Evolutionary conservation across 106 monocot species (phyloP).

Genomic region (Platanthera guangdongensis): DNA sequence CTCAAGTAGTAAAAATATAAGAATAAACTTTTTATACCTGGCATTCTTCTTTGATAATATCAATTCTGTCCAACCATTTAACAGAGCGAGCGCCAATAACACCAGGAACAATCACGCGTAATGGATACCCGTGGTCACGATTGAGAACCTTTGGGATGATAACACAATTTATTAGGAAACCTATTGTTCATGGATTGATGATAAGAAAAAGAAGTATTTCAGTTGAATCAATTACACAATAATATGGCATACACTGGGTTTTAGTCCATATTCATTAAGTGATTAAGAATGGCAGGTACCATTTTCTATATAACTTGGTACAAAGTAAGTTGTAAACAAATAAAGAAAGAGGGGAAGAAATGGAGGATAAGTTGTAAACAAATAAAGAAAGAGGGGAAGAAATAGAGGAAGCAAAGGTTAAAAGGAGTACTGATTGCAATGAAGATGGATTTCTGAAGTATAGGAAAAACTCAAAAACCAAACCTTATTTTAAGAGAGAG

Average conservation of each 20-base stretch:
- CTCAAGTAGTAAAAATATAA: background rate
- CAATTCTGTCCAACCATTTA: conserved; percentile 85
- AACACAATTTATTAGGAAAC: background rate
- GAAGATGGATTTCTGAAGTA: too few relatives aligned
- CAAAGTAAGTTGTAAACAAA: background rate
- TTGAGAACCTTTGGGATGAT: conserved; percentile 51
- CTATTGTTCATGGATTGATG: background rate
- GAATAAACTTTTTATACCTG: conserved; percentile 38
- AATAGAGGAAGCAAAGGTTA: background rate
- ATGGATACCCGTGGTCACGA: conserved; percentile 93
- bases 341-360: background rate
- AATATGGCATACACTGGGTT: background rate
- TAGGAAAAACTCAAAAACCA: too few relatives aligned
- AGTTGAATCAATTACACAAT: background rate
- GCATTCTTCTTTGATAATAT: conserved; percentile 74
- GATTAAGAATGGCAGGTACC: background rate
- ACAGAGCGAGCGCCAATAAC: conserved; percentile 96
- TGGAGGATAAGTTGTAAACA: too few relatives aligned
- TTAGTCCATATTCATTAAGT: background rate
- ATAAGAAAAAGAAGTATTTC: background rate
- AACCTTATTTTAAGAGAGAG: too few relatives aligned
- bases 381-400: background rate
- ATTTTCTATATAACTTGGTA: too few relatives aligned
- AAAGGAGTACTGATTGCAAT: too few relatives aligned
- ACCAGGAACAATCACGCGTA: conserved; percentile 83